phyloP scores from a whole-genome alignment of 306 rosid species.

The Vicia sativa region DNA sequence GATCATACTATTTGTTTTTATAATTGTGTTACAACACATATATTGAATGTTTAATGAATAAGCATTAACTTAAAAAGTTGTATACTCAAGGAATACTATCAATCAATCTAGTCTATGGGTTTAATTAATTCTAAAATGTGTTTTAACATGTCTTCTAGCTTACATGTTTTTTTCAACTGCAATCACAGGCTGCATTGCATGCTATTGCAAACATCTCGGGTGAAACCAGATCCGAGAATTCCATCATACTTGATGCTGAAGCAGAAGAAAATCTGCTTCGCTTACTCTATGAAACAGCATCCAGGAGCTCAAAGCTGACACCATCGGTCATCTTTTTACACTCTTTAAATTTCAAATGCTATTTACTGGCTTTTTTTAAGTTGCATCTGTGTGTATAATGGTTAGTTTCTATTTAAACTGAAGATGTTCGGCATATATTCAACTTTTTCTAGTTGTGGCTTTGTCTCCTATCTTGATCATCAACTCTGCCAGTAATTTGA shows the following conservation, averaged over 20 bases:
- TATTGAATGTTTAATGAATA: too few species aligned
- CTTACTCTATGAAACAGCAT: slow-evolving; percentile 65
- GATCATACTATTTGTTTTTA: too few species aligned
- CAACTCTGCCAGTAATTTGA: slow-evolving; percentile 6
- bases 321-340: slow-evolving; percentile 64
- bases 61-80: too few species aligned
- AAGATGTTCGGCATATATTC: slow-evolving; percentile 2
- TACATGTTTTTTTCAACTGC: slow-evolving; percentile 27
- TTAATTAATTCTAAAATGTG: neutral
- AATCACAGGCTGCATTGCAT: slow-evolving; percentile 83
- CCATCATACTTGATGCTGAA: slow-evolving; percentile 53
- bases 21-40: too few species aligned
- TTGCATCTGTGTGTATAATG: neutral
- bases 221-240: slow-evolving; percentile 66
- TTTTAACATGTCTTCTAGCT: slow-evolving; percentile 23
- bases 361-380: slow-evolving; percentile 15
- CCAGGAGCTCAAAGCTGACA: slow-evolving; percentile 72
- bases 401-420: slow-evolving; percentile 13
- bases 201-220: slow-evolving; percentile 83
- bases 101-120: too few species aligned
- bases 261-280: slow-evolving; percentile 74
- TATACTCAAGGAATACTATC: too few species aligned
- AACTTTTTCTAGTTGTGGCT: slow-evolving; percentile 7
- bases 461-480: slow-evolving; percentile 24
- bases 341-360: slow-evolving; percentile 32